Evolutionary conservation across 2,329 filamentous ascomycete genomes (phyloP), one percentile per base, ranked within the genome.

Genomic region (Botrytis galanthina): DNA sequence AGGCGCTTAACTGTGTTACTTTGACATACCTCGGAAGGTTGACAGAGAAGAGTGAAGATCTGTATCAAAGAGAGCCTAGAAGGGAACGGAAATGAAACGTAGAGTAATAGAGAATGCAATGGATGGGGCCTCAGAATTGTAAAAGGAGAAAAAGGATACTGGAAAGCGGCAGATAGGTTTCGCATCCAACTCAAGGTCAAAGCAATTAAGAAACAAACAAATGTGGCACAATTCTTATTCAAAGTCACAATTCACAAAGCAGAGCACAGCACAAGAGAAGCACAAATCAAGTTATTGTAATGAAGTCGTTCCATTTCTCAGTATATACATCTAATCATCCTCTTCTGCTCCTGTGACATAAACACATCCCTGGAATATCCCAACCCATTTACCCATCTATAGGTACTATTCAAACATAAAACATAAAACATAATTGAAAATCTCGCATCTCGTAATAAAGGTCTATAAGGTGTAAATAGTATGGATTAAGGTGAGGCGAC

Each of bases 371-470:
- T 69, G 64, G 64, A 54, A 68, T 68, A 69, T 69, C 48, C 66
- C 66, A 69, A 69, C 66, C 66, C 66, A 69, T 69, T 57, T 69
- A 69, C 66, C 66, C 51, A 69, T 69, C 66, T 69, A 69, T 69
- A 57, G 39, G 46, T 69, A 69, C 35, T 69, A 69, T 57, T 57
- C 37, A 42, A 69, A 57, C 66, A 57, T 69, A 69, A 68, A 68
- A 68, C 64, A 68, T 68, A 68, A 68, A 69, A 69, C 66, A 69
- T 69, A 69, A 69, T 22, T 57, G 51, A 51, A 69, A 69, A 42
- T 42, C 66, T 42, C 66, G 66, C 66, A 59, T 69, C 66, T 69
- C 66, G 66, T 69, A 69, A 69, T 69, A 69, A 69, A 69, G 51
- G 66, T 69, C 66, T 69, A 69, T 68, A 69, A 67, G n/a, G 48